Conservation (phyloP, 306 rosid species). For the Potentilla sterilis region DNA sequence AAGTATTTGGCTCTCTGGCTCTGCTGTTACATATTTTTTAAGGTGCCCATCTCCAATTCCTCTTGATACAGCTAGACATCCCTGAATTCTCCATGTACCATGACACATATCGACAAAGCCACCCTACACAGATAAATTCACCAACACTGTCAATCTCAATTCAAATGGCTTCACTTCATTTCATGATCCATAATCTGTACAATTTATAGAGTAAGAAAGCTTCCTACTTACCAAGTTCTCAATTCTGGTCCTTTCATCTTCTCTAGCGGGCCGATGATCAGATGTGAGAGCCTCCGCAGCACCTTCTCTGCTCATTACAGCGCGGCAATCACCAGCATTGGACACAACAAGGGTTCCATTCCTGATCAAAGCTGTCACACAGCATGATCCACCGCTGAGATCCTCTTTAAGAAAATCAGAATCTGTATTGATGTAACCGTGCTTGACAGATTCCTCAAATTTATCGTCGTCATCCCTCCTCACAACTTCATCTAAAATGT, state of each 20-base stretch:
- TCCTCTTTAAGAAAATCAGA: slow-evolving; percentile 74
- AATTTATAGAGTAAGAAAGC: not conserved
- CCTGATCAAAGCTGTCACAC: slow-evolving; percentile 74
- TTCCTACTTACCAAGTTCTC: slow-evolving; percentile 54
- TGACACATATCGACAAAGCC: slow-evolving; percentile 88
- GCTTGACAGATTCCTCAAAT: slow-evolving; percentile 67
- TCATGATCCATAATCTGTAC: not conserved
- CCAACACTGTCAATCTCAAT: slow-evolving; percentile 22
- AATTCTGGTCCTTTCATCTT: slow-evolving; percentile 76
- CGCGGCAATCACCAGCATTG: slow-evolving; percentile 93
- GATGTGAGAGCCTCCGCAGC: slow-evolving; percentile 79
- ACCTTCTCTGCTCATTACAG: slow-evolving; percentile 81
- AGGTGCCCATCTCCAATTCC: slow-evolving; percentile 79
- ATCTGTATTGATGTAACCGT: slow-evolving; percentile 79
- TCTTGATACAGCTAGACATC: slow-evolving; percentile 87
- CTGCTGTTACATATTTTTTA: slow-evolving; percentile 82
- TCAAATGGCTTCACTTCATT: not conserved
- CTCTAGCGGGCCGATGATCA: slow-evolving; percentile 84
- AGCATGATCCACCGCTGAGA: slow-evolving; percentile 74
- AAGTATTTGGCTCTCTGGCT: slow-evolving; percentile 76
- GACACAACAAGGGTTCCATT: slow-evolving; percentile 75
- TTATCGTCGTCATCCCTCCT: slow-evolving; percentile 40
- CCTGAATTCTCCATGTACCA: slow-evolving; percentile 89
- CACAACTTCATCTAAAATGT: slow-evolving; percentile 56
- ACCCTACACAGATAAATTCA: slow-evolving; percentile 54